A percentile compares a stretch with the other conserved stretches of the same genome.
Conservation (phyloP, 108 stramenopile species). For the Cyclostephanos tholiformis region DNA sequence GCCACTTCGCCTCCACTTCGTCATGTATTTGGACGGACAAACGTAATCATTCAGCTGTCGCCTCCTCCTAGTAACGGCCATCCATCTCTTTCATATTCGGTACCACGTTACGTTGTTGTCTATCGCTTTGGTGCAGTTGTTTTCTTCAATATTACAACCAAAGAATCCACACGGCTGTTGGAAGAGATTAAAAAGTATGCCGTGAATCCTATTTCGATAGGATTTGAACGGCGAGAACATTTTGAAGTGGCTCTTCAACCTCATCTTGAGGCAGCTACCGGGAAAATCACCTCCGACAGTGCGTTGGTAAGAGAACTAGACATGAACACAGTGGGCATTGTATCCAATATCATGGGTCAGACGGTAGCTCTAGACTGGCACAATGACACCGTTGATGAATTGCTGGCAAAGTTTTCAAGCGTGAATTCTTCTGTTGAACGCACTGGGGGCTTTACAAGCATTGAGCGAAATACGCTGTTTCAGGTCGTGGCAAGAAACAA, state of each 20-base stretch:
- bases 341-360: constrained; percentile 90
- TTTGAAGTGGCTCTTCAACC: constrained; percentile 85
- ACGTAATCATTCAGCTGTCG: constrained; percentile 61
- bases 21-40: constrained; percentile 72
- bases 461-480: constrained; percentile 76
- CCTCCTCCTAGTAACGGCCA: constrained; percentile 42
- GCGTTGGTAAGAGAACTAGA: constrained; percentile 85
- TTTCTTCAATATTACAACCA: constrained; percentile 83
- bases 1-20: constrained; percentile 52
- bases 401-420: constrained; percentile 75
- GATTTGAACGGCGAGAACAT: constrained; percentile 84
- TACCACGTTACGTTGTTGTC: constrained; percentile 77
- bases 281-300: constrained; percentile 73
- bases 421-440: constrained; percentile 81
- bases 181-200: constrained; percentile 69
- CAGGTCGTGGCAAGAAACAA: constrained; percentile 88
- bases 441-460: constrained; percentile 64
- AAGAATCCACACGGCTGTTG: constrained; percentile 58
- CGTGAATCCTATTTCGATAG: constrained; percentile 61
- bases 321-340: constrained; percentile 90
- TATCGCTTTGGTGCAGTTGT: constrained; percentile 92
- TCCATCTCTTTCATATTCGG: constrained; percentile 42
- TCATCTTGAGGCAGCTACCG: constrained; percentile 50
- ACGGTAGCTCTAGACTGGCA: constrained; percentile 91
- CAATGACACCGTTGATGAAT: constrained; percentile 86